Evolutionary conservation across 768 basidiomycete genomes (phyloP), one percentile per base, ranked within the genome.

Genomic region (Kwoniella dendrophila): DNA sequence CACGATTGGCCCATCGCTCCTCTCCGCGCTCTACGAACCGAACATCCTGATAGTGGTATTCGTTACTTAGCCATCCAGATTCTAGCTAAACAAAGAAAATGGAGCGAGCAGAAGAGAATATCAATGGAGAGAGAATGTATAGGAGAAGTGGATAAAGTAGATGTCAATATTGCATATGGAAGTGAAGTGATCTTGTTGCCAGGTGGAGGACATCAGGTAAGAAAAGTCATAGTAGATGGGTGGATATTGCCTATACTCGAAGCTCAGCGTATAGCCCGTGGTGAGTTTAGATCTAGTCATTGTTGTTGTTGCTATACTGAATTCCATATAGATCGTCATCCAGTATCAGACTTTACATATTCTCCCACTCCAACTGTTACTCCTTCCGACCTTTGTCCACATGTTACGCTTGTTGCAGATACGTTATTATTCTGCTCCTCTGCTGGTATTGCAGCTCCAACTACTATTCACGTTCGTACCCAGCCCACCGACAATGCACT

Each of bases 161-260:
- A 93, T 52, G 90, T 87, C 62, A 33, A 55, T 20, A 48, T 71
- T 22, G 6, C 34, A 2, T 71, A 67, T 38, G 66, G 62, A 12
- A 63, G 34, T 29, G 62, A 66, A 47, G 26, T 70, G 4, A 40
- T 52, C 38, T 57, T n/a, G 14, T 36, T 54, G 40, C 44, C 58
- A 4, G 49, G 48, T 14, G 62, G 62, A 14, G 62, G 54, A 6
- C 55, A 63, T 29, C 58, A 65, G 50, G 24, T 72, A 76, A 80
- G 24, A 66, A 77, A 56, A 24, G 41, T 33, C 12, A 54, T 68
- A 44, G 79, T 86, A 27, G 90, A 95, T 78, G 90, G 88, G 11
- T 95, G 92, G 92, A 80, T 94, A 27, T 75, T 95, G 67, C 88
- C 90, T 3, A 77, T 86, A 3, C 59, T 88, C 29, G 94, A 96